These are phyloP conservation scores for Peronospora belbahrii DNA, from an alignment of 352 stramenopile species.

Conservation along the genomic window DNA sequence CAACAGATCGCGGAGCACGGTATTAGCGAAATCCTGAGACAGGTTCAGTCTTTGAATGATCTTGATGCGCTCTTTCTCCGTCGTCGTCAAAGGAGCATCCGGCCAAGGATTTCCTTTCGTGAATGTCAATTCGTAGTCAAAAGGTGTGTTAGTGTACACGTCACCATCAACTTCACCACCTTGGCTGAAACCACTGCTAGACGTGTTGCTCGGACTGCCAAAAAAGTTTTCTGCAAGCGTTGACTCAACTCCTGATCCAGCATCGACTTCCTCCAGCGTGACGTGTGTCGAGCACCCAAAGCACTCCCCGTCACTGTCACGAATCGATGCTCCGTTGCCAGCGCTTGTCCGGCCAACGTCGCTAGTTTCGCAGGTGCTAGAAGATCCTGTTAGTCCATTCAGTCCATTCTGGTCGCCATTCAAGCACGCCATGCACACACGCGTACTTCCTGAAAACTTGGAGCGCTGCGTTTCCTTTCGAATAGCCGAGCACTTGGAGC, in stretches of 20 bases:
- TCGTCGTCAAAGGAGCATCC: constrained; percentile 49
- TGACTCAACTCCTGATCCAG: constrained; percentile 37
- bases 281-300: constrained; percentile 30
- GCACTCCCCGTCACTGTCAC: constrained; percentile 25
- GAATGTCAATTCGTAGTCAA: constrained; percentile 64
- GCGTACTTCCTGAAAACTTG: constrained; percentile 33
- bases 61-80: constrained; percentile 46
- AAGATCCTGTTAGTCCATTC: constrained; percentile 16
- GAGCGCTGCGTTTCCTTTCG: constrained; percentile 35
- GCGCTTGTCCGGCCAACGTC: constrained; percentile 18
- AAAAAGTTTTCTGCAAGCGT: constrained; percentile 18
- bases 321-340: constrained; percentile 22
- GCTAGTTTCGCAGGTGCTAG: constrained; percentile 21
- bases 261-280: constrained; percentile 30
- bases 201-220: constrained; percentile 28
- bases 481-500: constrained; percentile 66
- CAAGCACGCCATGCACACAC: constrained; percentile 64
- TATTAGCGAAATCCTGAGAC: constrained; percentile 69
- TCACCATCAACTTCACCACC: constrained; percentile 46
- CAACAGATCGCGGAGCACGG: constrained; percentile 61
- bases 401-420: constrained; percentile 46
- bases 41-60: constrained; percentile 64
- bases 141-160: constrained; percentile 45
- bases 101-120: constrained; percentile 69
- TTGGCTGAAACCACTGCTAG: constrained; percentile 27